A percentile compares a stretch with the other conserved stretches of the same genome.
Conservation (phyloP, 345 rosid genomes). For the Raphanus sativus region DNA sequence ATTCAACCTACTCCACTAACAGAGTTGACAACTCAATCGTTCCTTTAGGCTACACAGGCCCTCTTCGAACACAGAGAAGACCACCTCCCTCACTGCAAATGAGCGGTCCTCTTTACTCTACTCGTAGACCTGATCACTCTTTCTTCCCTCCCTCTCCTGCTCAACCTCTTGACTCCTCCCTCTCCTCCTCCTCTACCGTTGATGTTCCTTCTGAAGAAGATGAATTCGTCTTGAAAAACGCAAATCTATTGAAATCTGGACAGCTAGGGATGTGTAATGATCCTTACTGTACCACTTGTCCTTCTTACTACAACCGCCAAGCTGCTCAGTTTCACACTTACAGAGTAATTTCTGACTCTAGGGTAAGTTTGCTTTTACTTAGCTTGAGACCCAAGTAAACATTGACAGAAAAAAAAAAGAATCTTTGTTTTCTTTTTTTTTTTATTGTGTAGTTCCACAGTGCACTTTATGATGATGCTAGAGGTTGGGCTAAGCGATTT, state of each 20-base stretch:
- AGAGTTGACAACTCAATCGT: constrained; percentile 45
- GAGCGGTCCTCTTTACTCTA: constrained; percentile 63
- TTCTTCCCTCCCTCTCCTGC: constrained; percentile 38
- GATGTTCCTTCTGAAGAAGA: constrained; percentile 37
- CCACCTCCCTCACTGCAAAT: constrained; percentile 51
- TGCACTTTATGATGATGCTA: constrained; percentile 74
- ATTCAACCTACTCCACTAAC: constrained; percentile 47
- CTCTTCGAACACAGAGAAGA: constrained; percentile 71
- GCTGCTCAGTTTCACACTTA: constrained; percentile 38
- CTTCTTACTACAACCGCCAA: constrained; percentile 55
- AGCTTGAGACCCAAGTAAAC: constrained; percentile 5
- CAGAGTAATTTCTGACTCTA: constrained; percentile 46
- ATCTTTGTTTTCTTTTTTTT: not conserved
- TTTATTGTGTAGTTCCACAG: constrained; percentile 52
- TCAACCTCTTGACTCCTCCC: not conserved
- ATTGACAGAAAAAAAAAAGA: not conserved
- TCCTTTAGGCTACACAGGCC: constrained; percentile 74
- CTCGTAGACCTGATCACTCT: constrained; percentile 40
- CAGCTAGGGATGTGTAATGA: constrained; percentile 82
- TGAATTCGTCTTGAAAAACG: constrained; percentile 49
- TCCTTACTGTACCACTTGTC: constrained; percentile 94
- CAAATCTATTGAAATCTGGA: constrained; percentile 77
- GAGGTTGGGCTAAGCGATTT: constrained; percentile 73
- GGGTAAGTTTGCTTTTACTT: constrained; percentile 37
- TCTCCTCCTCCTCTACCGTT: not conserved